Base-by-base conservation (phyloP, 305 asterid genomes). In the Andrographis paniculata region DNA sequence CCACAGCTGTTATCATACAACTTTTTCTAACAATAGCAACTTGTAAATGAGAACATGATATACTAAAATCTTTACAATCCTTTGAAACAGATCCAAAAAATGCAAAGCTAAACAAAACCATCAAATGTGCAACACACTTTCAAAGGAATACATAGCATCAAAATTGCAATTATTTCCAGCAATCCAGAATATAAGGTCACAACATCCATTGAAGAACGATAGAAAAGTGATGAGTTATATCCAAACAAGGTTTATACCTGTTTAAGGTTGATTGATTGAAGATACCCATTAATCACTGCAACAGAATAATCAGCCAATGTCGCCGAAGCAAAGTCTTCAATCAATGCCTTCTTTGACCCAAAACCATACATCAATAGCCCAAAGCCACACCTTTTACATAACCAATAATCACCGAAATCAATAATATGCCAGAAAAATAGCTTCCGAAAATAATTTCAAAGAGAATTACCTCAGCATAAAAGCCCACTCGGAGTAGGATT, bases 341-440 rank as follows among this genome's bases (percentile, higher is more conserved):
- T 60, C 72, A 89, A 64, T 16, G 68, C 70, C 60, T 78, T 86
- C 72, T 89, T 91, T 18, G 94, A 91, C 61, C 96, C 95, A 48
- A 86, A 91, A 3, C 98, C 98, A 67, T 91, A 83, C 95, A 86
- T 78, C 71, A 91, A 57, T 31, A 86, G 82, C 60, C 89, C 95
- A 62, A 82, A 82, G 13, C 96, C 94, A 50, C 84, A 75, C 79
- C 96, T 89, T n/a, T 43, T 31, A 48, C n/a, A 55, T 41, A 56
- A 33, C 16, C 36, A 11, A 36, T 23, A 42, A 22, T 5, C n/a
- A 33, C 11, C 2, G n/a, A 6, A 33, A 7, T 33, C 9, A 33
- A 33, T 13, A 33, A 33, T 7, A 1, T 13, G 1, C 0, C 10
- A 7, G 12, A 33, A 11, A 7, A 9, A 2, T 33, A 11, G 14